These are phyloP conservation scores for Podaxis sp. DNA, from an alignment of 768 basidiomycete species.

Conservation along the genomic window DNA sequence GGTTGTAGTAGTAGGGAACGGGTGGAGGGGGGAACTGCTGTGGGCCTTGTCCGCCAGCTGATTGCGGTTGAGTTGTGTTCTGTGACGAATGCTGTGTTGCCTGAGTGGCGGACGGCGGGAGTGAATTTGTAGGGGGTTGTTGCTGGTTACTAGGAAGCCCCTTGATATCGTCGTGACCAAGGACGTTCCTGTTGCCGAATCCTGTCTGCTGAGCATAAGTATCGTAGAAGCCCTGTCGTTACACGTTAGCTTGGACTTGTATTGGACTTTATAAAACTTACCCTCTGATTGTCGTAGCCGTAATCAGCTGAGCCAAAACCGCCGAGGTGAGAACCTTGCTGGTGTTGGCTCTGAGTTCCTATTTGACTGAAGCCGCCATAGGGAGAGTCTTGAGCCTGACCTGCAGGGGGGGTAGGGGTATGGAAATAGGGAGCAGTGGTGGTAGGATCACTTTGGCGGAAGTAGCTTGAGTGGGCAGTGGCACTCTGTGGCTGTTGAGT, in stretches of 20 bases:
- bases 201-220: conserved; percentile 62
- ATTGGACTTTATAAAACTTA: conserved; percentile 30
- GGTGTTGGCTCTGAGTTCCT: conserved; percentile 52
- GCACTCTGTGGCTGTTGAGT: conserved; percentile 42
- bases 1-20: conserved; percentile 51
- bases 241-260: conserved; percentile 20
- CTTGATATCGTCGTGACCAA: conserved; percentile 78
- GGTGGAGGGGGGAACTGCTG: conserved; percentile 72
- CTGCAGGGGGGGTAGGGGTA: conserved; percentile 70
- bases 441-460: conserved; percentile 60
- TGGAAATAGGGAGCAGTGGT: conserved; percentile 65
- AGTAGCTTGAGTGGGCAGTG: conserved; percentile 57
- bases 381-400: conserved; percentile 58
- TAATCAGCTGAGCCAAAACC: conserved; percentile 68
- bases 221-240: conserved; percentile 69
- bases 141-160: conserved; percentile 61
- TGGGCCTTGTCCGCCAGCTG: conserved; percentile 58
- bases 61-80: conserved; percentile 53
- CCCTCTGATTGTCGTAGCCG: conserved; percentile 68
- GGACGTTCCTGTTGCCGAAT: conserved; percentile 62
- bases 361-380: conserved; percentile 72
- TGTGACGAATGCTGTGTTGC: conserved; percentile 56
- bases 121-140: conserved; percentile 40
- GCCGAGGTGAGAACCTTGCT: conserved; percentile 52
- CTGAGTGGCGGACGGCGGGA: conserved; percentile 54